Conservation (phyloP, 2,329 filamentous ascomycete genomes). For the Drechmeria coniospora region DNA sequence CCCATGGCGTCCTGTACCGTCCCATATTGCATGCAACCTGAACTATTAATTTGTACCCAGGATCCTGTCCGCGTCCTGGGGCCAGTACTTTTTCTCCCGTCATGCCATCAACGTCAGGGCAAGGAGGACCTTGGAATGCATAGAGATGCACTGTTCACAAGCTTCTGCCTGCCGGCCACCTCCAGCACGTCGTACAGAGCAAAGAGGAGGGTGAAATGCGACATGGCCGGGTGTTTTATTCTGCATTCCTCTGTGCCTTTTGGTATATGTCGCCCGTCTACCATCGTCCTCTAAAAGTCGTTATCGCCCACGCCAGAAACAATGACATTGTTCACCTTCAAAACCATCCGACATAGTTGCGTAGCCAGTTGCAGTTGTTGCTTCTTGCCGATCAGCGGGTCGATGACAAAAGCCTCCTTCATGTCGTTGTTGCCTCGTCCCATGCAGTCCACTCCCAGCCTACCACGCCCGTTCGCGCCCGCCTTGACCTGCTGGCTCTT, state of each 20-base stretch:
- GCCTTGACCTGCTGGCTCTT: constrained; percentile 94
- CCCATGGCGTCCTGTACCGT: too few species aligned
- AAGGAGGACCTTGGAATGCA: too few species aligned
- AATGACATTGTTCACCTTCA: constrained; percentile 96
- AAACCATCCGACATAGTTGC: constrained; percentile 93
- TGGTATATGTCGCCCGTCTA: constrained; percentile 11
- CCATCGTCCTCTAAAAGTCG: constrained; percentile 52
- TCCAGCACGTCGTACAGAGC: too few species aligned
- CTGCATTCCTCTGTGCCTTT: constrained; percentile 8
- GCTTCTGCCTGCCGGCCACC: too few species aligned
- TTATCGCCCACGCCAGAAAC: constrained; percentile 75
- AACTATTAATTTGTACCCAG: too few species aligned
- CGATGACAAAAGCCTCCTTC: constrained; percentile 95
- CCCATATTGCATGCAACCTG: too few species aligned
- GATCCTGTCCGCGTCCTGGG: too few species aligned
- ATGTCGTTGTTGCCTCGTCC: constrained; percentile 88
- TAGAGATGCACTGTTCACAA: too few species aligned
- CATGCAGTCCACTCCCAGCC: constrained; percentile 96
- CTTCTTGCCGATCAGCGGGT: constrained; percentile 94
- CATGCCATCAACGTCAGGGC: too few species aligned
- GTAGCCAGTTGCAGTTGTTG: constrained; percentile 94
- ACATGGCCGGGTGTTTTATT: too few species aligned
- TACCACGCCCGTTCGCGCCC: constrained; percentile 29
- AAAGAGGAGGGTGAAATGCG: too few species aligned
- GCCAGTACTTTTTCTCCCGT: too few species aligned